Conservation (phyloP, 768 basidiomycete species). For the Boletus fagicola region DNA sequence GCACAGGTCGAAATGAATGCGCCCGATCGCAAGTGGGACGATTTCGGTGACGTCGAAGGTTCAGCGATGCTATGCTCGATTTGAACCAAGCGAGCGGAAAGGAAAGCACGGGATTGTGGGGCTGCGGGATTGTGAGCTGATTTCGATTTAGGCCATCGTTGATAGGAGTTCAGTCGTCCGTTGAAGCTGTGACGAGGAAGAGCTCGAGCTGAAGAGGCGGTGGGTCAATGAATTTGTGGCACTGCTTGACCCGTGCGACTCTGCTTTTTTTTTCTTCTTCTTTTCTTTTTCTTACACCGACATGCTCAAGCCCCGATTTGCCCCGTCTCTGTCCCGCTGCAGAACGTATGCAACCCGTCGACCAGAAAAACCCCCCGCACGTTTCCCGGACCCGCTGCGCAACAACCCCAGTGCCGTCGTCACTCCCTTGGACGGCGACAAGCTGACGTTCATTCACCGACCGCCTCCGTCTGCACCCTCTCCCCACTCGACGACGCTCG, state of each 20-base stretch:
- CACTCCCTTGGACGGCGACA: constrained; percentile 48
- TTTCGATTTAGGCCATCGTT: not conserved
- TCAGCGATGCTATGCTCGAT: constrained; percentile 38
- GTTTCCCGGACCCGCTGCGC: constrained; percentile 55
- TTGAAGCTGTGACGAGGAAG: constrained; percentile 4
- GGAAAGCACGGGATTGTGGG: not conserved
- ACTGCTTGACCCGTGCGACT: not conserved
- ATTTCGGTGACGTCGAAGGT: constrained; percentile 41
- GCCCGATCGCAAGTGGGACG: constrained; percentile 21
- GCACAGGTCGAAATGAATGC: constrained; percentile 14
- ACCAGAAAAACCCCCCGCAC: constrained; percentile 46
- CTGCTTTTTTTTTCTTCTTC: not conserved
- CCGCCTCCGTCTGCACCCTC: constrained; percentile 78
- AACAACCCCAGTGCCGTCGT: constrained; percentile 53
- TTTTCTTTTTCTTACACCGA: not conserved
- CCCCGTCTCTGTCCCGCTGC: constrained; percentile 1
- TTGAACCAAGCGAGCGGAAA: not conserved
- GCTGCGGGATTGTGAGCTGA: constrained; percentile 1
- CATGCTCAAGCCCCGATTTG: constrained; percentile 25
- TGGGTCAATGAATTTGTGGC: not conserved
- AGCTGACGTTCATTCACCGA: constrained; percentile 78
- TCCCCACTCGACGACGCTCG: constrained; percentile 66
- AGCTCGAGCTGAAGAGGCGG: not conserved
- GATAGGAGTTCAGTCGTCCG: not conserved
- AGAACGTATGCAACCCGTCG: constrained; percentile 45